phyloP scores from a whole-genome alignment of 2,329 filamentous ascomycete species.

The Penicillium sp. region DNA sequence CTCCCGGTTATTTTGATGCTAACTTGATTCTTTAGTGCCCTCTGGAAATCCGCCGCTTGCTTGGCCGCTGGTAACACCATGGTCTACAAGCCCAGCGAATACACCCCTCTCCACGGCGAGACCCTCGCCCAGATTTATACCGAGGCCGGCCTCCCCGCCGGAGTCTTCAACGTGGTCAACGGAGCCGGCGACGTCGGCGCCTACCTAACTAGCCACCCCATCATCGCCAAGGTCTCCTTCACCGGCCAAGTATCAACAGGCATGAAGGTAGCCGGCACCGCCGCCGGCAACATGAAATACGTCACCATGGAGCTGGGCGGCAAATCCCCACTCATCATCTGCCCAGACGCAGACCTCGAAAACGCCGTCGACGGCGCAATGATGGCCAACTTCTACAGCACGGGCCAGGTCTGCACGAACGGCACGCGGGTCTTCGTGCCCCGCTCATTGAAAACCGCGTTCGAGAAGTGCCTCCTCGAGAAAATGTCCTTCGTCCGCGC shows the following conservation, averaged over 20 bases:
- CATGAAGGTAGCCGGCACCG: slow-evolving; percentile 74
- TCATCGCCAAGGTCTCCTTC: slow-evolving; percentile 83
- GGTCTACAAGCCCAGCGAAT: slow-evolving; percentile 89
- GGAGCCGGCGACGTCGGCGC: slow-evolving; percentile 77
- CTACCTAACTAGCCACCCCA: slow-evolving; percentile 70
- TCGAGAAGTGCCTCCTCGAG: slow-evolving; percentile 69
- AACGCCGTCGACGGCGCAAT: slow-evolving; percentile 86
- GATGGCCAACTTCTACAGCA: slow-evolving; percentile 92
- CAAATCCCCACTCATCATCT: slow-evolving; percentile 77
- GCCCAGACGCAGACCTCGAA: slow-evolving; percentile 76
- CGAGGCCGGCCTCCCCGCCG: slow-evolving; percentile 76
- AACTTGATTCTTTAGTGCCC: slow-evolving; percentile 51
- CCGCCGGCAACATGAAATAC: slow-evolving; percentile 80
- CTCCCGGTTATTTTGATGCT: not conserved
- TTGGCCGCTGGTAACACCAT: slow-evolving; percentile 85
- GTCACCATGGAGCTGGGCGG: slow-evolving; percentile 91
- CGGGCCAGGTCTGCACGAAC: slow-evolving; percentile 90
- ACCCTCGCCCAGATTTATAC: slow-evolving; percentile 74
- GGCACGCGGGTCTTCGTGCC: slow-evolving; percentile 87
- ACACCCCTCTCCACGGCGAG: slow-evolving; percentile 79
- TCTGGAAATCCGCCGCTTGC: slow-evolving; percentile 87
- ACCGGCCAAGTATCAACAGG: slow-evolving; percentile 85
- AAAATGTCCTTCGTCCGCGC: slow-evolving; percentile 71
- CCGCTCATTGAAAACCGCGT: slow-evolving; percentile 61
- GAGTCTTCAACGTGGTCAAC: slow-evolving; percentile 86